A percentile compares a stretch with the other conserved stretches of the same genome.
These are phyloP conservation scores for Porogramme epimiltina DNA, from an alignment of 1,284 basidiomycete species.

Conservation along the genomic window DNA sequence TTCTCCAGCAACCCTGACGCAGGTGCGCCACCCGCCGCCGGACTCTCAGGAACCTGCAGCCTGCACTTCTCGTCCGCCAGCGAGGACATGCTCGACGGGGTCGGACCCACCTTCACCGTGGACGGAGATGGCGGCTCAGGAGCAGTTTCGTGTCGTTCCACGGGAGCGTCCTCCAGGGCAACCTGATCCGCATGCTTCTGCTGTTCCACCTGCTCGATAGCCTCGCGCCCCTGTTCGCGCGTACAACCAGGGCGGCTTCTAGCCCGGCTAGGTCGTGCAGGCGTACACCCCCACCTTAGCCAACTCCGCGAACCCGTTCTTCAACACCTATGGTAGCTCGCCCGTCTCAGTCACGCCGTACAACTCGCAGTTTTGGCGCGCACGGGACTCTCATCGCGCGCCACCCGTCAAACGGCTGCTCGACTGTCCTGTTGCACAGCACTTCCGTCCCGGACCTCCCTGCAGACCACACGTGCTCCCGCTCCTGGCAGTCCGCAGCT, in stretches of 20 bases:
- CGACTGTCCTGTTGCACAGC: slow-evolving; percentile 20
- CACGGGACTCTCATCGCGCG: slow-evolving; percentile 25
- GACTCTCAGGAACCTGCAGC: slow-evolving; percentile 49
- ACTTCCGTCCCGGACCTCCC: slow-evolving; percentile 6
- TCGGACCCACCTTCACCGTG: slow-evolving; percentile 23
- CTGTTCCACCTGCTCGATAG: slow-evolving; percentile 95
- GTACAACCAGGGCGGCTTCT: slow-evolving; percentile 28
- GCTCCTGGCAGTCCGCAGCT: too few relatives aligned
- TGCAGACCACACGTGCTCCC: too few relatives aligned
- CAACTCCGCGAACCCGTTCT: slow-evolving; percentile 36
- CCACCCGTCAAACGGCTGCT: slow-evolving; percentile 26
- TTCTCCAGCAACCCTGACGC: slow-evolving; percentile 35
- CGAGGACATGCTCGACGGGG: slow-evolving; percentile 52
- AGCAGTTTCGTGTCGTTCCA: slow-evolving; percentile 75
- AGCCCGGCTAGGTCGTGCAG: slow-evolving; percentile 23
- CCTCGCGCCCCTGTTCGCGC: slow-evolving; percentile 39
- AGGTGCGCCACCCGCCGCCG: slow-evolving; percentile 27
- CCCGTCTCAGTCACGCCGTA: slow-evolving; percentile 31
- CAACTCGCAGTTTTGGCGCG: slow-evolving; percentile 27
- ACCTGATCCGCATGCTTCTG: slow-evolving; percentile 86
- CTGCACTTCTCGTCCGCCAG: slow-evolving; percentile 51
- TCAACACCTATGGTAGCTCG: slow-evolving; percentile 34
- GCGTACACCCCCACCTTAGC: slow-evolving; percentile 22
- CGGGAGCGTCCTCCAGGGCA: slow-evolving; percentile 80
- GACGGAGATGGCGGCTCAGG: slow-evolving; percentile 69